Evolutionary conservation across 495 filamentous ascomycete species (phyloP).

Genomic region (Aspergillus cavernicola): DNA sequence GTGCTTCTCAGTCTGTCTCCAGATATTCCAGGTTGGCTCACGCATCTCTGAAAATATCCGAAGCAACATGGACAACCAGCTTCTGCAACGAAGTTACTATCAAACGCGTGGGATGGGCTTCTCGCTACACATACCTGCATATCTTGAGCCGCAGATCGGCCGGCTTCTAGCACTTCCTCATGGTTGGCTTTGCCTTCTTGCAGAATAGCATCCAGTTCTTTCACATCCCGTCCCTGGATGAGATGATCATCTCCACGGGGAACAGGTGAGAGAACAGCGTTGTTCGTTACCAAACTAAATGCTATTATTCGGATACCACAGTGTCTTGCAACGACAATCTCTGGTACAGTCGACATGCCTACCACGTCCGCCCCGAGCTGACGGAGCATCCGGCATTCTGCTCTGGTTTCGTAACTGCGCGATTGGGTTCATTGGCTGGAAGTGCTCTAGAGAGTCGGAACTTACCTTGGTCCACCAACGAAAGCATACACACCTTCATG

Average conservation of each 20-base stretch:
- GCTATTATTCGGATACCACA: conserved; percentile 66
- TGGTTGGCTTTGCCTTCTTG: conserved; percentile 67
- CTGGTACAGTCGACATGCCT: conserved; percentile 77
- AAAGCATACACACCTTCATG: conserved; percentile 77
- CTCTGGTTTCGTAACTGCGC: conserved; percentile 67
- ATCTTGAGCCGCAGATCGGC: conserved; percentile 57
- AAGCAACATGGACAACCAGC: conserved; percentile 38
- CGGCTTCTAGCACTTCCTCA: conserved; percentile 67
- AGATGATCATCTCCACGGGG: conserved; percentile 56
- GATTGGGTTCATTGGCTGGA: background rate
- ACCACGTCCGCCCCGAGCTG: conserved; percentile 67
- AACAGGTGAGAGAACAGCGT: conserved; percentile 59
- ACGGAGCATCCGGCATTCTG: conserved; percentile 71
- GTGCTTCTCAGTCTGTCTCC: background rate
- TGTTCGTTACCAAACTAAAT: conserved; percentile 75
- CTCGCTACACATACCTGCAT: conserved; percentile 54
- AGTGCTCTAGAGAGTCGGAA: background rate
- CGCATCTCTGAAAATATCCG: background rate
- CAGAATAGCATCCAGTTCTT: conserved; percentile 53
- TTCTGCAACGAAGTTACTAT: conserved; percentile 30
- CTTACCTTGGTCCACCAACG: conserved; percentile 65
- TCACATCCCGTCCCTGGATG: conserved; percentile 36
- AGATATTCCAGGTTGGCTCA: background rate
- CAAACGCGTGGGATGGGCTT: background rate
- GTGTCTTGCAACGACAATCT: conserved; percentile 72